Evolutionary conservation across 495 filamentous ascomycete species (phyloP), one percentile per base, ranked within the genome.

Genomic region (Penicillium robsamsonii): DNA sequence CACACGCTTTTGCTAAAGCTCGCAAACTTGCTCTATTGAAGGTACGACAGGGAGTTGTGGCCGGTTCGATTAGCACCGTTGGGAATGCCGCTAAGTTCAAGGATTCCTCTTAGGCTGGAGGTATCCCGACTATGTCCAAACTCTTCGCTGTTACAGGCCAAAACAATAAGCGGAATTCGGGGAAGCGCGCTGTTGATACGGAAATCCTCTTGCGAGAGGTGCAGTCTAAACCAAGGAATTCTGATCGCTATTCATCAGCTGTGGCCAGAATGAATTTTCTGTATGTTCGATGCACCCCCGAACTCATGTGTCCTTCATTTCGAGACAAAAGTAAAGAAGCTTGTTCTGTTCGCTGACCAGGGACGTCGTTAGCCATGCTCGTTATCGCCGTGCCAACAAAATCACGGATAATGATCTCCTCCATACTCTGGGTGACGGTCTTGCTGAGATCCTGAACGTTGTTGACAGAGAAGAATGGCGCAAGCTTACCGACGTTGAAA

Each of bases 231-330:
- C 40, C 58, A 6, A 72, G 71, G 15, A 61, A 50, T 24, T 73
- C 71, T 6, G 60, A 66, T 31, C 64, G 73, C 0, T 55, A 66
- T 37, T 48, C 61, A 12, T 53, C 61, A 3, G 76, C 64, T 5
- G 62, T 81, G 9, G 73, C 78, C 10, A 62, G 79, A 22, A 76
- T 79, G 66, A 81, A 81, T 50, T 81, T 70, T 56, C 61, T 82
- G 37, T 65, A 53, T 27, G 59, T 51, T 24, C 24, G 13, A 24
- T 2, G 5, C 35, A 50, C 18, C 12, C 2, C 11, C 7, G 27
- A 27, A 18, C 2, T 27, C 11, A 15, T 2, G 6, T 37, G 15
- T 4, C 13, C 33, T 37, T 37, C 2, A 37, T 37, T 15, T 8
- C 0, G 13, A 7, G 33, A 12, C 13, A n/a, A 37, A 6, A 6